phyloP scores from a whole-genome alignment of 805 yeast species.

The Candida stauntonica region DNA sequence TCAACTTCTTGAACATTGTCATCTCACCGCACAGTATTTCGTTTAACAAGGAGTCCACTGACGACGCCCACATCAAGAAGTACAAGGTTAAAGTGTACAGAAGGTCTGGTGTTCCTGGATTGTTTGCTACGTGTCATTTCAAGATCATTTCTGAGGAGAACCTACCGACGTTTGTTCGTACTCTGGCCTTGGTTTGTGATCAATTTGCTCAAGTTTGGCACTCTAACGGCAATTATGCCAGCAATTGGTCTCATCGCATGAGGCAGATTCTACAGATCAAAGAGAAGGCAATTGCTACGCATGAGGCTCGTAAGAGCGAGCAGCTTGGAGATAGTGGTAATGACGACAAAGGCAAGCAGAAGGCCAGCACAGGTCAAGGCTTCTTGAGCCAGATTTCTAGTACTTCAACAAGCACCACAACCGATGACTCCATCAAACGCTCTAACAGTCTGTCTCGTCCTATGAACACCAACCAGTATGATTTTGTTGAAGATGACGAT shows the following conservation, averaged over 20 bases:
- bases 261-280: constrained; percentile 44
- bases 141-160: constrained; percentile 60
- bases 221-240: constrained; percentile 47
- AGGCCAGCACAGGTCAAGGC: constrained; percentile 21
- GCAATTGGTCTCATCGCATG: constrained; percentile 67
- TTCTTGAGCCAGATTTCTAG: constrained; percentile 22
- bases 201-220: constrained; percentile 79
- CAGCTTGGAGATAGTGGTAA: too few relatives aligned
- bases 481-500: constrained; percentile 22
- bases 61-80: constrained; percentile 29
- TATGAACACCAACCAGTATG: constrained; percentile 19
- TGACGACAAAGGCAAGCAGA: constrained; percentile 7
- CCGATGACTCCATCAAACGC: constrained; percentile 11
- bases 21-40: constrained; percentile 54
- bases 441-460: constrained; percentile 14
- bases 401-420: constrained; percentile 1
- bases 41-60: constrained; percentile 11
- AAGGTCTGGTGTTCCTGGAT: constrained; percentile 67
- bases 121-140: constrained; percentile 71
- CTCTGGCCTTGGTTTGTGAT: constrained; percentile 58
- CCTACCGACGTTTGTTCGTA: constrained; percentile 61
- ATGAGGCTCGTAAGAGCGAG: constrained; percentile 13
- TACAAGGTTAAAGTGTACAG: constrained; percentile 64
- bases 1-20: constrained; percentile 77
- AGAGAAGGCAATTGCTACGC: constrained; percentile 26